Evolutionary conservation across 2,329 filamentous ascomycete genomes (phyloP).

Genomic region (Aspergillus costaricaensis): DNA sequence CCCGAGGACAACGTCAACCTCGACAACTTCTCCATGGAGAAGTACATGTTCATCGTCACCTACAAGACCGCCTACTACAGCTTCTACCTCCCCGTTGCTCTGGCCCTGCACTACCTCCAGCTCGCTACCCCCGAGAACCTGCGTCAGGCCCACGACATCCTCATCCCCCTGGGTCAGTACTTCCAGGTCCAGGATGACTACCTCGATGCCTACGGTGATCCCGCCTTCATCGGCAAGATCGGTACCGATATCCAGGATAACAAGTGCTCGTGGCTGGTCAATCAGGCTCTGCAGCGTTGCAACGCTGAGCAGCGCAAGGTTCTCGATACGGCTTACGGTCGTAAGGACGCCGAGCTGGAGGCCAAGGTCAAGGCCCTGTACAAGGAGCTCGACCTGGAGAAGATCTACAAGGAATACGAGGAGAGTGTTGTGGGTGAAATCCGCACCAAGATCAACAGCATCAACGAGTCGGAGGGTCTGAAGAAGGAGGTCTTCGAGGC

Average conservation of each 20-base stretch:
- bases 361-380: constrained; percentile 85
- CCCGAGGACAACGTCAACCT: constrained; percentile 93
- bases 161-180: constrained; percentile 97
- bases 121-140: constrained; percentile 86
- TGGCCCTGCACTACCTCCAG: constrained; percentile 82
- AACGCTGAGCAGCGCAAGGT: constrained; percentile 83
- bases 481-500: constrained; percentile 88
- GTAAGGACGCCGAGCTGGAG: constrained; percentile 83
- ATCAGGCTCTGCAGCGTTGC: constrained; percentile 81
- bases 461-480: constrained; percentile 85
- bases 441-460: constrained; percentile 68
- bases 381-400: constrained; percentile 79
- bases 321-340: constrained; percentile 90
- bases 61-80: constrained; percentile 99
- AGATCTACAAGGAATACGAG: constrained; percentile 85
- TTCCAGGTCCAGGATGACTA: constrained; percentile 99
- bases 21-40: constrained; percentile 90
- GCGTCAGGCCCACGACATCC: constrained; percentile 82
- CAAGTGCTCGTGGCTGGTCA: constrained; percentile 98
- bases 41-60: constrained; percentile 95
- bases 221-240: constrained; percentile 94
- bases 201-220: constrained; percentile 94
- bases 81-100: constrained; percentile 95
- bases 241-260: constrained; percentile 99
- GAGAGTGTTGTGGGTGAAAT: constrained; percentile 82